Base-by-base conservation (phyloP, 495 filamentous ascomycete genomes). In the Paragyromitra xinjiangensis region DNA sequence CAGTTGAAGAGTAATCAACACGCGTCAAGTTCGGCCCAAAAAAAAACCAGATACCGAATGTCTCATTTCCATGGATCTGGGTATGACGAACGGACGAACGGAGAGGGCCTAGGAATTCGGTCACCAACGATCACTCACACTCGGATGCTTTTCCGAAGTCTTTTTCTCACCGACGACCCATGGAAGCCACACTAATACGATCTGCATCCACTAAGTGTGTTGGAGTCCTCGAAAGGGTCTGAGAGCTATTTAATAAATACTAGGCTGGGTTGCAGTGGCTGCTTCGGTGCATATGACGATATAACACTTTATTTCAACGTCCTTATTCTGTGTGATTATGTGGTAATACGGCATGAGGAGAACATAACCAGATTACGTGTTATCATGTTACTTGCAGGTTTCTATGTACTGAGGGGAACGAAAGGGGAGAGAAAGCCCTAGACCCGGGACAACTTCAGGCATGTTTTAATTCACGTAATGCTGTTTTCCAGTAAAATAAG, bases 111-210 rank as follows among this genome's bases (percentile, higher is more conserved):
- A 6, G 9, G 56, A 51, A 11, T 22, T 34, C 34, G 42, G 73
- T 77, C 73, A 77, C 51, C 39, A 77, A 73, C 39, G 34, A 77
- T 77, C 69, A 77, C 74, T 77, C 74, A 77, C 14, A 34, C 29
- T 34, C 29, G 29, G 29, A 34, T 29, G 19, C 3, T 22, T 9
- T 39, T 63, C 59, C 51, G 24, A 19, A 45, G 39, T 19, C n/a
- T 75, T 55, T 66, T 48, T 73, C 29, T 34, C 74, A 61, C 74
- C 69, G 69, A 73, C 59, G 66, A 73, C 48, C 61, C 61, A 73
- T 26, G 64, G 24, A 48, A n/a, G 6, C 42, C 39, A 62, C 42
- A 22, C 71, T 37, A 75, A 69, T 39, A 6, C 22, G 72, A 69
- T 75, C 64, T 75, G 39, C 67, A 61, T 59, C 22, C 26, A 12